Evolutionary conservation across 768 basidiomycete species (phyloP), one percentile per base, ranked within the genome.

Genomic region (Kwoniella europaea): DNA sequence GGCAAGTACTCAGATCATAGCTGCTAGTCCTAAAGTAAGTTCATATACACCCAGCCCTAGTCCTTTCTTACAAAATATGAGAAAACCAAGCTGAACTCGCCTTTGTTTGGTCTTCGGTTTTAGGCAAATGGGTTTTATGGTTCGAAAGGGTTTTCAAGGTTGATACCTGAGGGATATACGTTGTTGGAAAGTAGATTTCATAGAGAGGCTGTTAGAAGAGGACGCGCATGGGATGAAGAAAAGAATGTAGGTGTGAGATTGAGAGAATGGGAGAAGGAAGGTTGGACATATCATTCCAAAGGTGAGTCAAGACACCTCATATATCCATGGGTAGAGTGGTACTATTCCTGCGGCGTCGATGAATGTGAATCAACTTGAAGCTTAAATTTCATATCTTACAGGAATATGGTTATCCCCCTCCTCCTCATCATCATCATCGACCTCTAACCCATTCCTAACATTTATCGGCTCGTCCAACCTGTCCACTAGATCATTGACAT

Each of bases 201-300:
- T 58, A 61, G 71, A n/a, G 82, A 82, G 41, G 74, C 76, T 7
- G 67, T 76, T 3, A 54, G 72, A 22, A 52, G 72, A 52, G 77
- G 78, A 20, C 56, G 82, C 58, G 63, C 65, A 9, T 80, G 74
- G 75, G 63, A 73, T 59, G 57, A 67, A 35, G 68, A 65, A 59
- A 63, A 53, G n/a, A 73, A 66, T 4, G 78, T 84, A 43, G 88
- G 89, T 0, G 87, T 99, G 24, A 86, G 89, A 65, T 85, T 99
- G 71, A 87, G 85, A 69, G 96, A 99, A 83, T 99, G 97, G 97
- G 88, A 89, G 79, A 88, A 88, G 73, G 85, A 87, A 24, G 93
- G 91, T 3, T 99, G 97, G 97, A 98, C 97, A 1, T 99, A 99
- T 84, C 97, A 99, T 79, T 92, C 97, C 27, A 99, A 99, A 87